phyloP scores from a whole-genome alignment of 331 rosid genomes.

The Rosa hybrid region DNA sequence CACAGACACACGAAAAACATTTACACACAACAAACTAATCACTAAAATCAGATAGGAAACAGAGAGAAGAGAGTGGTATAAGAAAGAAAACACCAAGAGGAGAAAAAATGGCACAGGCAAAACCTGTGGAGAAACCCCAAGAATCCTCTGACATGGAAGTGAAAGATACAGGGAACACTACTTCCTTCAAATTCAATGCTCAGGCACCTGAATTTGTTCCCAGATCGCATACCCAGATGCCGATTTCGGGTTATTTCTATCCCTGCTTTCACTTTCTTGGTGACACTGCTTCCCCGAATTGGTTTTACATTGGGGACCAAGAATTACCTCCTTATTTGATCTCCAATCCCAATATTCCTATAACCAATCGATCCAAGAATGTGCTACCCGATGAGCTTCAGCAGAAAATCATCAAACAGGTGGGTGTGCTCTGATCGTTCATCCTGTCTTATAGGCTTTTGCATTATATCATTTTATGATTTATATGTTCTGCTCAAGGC shows the following conservation, averaged over 20 bases:
- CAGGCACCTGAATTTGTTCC: conserved; percentile 98
- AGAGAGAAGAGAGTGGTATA: background rate
- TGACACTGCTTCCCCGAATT: conserved; percentile 63
- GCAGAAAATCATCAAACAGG: conserved; percentile 87
- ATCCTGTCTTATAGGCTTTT: background rate
- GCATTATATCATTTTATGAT: background rate
- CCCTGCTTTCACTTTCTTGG: conserved; percentile 78
- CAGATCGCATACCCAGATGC: conserved; percentile 67
- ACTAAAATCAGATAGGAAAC: background rate
- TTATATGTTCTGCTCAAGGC: background rate
- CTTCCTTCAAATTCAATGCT: conserved; percentile 76
- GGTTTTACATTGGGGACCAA: conserved; percentile 72
- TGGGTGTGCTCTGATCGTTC: background rate
- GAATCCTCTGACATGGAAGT: conserved; percentile 32
- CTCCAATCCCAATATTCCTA: conserved; percentile 35
- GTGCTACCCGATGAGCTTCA: conserved; percentile 65
- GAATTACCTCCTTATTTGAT: conserved; percentile 57
- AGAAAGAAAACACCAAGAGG: background rate
- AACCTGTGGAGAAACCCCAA: conserved; percentile 41
- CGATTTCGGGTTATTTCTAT: conserved; percentile 68
- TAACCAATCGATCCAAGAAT: conserved; percentile 51
- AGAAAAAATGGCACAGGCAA: conserved; percentile 61
- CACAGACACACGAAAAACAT: background rate
- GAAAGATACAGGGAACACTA: conserved; percentile 29
- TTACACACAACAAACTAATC: conserved; percentile 7